A percentile compares a stretch with the other conserved stretches of the same genome.
These are phyloP conservation scores for Lipomyces yamadae DNA, from an alignment of 805 yeast species.

Conservation along the genomic window DNA sequence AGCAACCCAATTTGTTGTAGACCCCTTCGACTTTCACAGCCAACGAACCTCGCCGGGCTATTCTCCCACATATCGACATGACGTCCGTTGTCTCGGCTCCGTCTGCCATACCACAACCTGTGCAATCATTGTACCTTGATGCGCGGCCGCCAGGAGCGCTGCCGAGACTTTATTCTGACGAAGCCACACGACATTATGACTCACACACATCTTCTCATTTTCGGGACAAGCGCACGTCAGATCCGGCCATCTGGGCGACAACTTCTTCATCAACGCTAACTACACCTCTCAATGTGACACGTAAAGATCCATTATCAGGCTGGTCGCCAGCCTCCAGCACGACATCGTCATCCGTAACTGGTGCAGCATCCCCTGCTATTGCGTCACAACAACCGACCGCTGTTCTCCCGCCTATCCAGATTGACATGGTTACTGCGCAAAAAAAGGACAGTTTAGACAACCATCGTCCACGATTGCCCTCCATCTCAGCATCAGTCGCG, in stretches of 20 bases:
- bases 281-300: not conserved
- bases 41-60: conserved; percentile 12
- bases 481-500: conserved; percentile 1
- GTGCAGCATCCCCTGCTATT: not conserved
- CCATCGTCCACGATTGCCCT: conserved; percentile 2
- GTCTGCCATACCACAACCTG: conserved; percentile 6
- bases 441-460: not conserved
- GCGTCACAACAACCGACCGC: not conserved
- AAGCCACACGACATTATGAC: not conserved
- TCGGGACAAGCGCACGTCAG: conserved; percentile 14
- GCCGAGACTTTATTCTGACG: not conserved
- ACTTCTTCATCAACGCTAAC: not conserved
- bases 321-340: conserved; percentile 3
- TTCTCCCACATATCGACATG: conserved; percentile 13
- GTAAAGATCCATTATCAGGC: not conserved
- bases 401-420: conserved; percentile 7
- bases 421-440: not conserved
- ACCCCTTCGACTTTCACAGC: not conserved
- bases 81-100: conserved; percentile 10
- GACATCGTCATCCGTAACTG: conserved; percentile 10
- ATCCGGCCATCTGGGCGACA: conserved; percentile 16
- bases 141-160: not conserved
- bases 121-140: not conserved
- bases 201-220: not conserved
- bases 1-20: not conserved